Evolutionary conservation across 805 yeast genomes (phyloP).

Genomic region (Cyberlindnera saturnus): DNA sequence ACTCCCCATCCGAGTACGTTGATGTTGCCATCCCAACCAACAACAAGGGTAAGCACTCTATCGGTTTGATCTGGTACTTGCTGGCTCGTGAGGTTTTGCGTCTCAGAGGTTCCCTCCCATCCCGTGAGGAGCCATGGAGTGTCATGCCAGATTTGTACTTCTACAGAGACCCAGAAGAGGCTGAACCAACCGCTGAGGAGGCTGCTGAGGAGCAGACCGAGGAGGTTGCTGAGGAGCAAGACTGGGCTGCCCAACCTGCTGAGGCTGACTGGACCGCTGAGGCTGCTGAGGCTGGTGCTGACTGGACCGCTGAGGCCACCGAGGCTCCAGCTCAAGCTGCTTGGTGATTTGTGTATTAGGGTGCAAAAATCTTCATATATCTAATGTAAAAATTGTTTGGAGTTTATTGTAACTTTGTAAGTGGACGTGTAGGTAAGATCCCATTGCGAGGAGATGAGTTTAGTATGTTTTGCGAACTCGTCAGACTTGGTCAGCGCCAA

Average conservation of each 20-base stretch:
- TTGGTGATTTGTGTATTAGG: conserved; percentile 19
- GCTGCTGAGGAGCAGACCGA: conserved; percentile 56
- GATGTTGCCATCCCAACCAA: conserved; percentile 99
- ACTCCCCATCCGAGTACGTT: conserved; percentile 97
- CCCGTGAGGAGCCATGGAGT: conserved; percentile 96
- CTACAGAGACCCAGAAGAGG: conserved; percentile 99
- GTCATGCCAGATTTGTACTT: conserved; percentile 99
- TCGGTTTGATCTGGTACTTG: conserved; percentile 99
- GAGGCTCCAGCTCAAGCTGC: conserved; percentile 27
- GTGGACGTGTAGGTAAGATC: neutral
- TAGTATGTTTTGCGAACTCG: neutral
- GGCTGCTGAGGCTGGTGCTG: conserved; percentile 59
- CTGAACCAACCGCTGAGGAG: conserved; percentile 69
- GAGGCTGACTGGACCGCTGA: conserved; percentile 76
- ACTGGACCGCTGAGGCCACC: conserved; percentile 43
- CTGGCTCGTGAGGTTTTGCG: conserved; percentile 98
- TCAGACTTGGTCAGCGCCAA: no score
- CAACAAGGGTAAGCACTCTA: conserved; percentile 99
- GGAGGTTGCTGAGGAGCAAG: conserved; percentile 51
- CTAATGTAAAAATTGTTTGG: conserved; percentile 20
- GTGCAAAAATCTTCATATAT: conserved; percentile 11
- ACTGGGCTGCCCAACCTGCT: conserved; percentile 62
- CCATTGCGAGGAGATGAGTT: neutral
- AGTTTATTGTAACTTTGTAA: neutral
- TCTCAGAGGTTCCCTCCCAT: conserved; percentile 95